phyloP scores from a whole-genome alignment of 768 basidiomycete genomes.

The Lactifluus echinatus region DNA sequence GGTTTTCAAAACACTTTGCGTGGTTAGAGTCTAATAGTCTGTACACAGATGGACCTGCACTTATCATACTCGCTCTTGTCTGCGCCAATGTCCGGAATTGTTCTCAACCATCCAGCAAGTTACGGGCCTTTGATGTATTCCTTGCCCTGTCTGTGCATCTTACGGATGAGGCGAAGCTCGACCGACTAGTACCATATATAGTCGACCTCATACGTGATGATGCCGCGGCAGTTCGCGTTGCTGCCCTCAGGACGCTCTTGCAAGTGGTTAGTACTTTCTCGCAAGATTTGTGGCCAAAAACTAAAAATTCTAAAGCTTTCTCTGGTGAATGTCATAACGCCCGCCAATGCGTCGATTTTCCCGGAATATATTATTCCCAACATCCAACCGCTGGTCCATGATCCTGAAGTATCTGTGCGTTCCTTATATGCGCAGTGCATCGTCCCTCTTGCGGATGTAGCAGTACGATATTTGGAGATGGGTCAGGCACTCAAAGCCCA shows the following conservation, averaged over 20 bases:
- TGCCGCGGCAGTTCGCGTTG: slow-evolving; percentile 69
- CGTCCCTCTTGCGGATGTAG: slow-evolving; percentile 76
- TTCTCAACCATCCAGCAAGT: slow-evolving; percentile 73
- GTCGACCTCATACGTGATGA: slow-evolving; percentile 87
- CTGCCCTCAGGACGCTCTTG: slow-evolving; percentile 67
- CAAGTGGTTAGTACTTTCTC: slow-evolving; percentile 58
- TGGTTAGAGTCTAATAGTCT: background rate
- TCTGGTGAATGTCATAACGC: slow-evolving; percentile 63
- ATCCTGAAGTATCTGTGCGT: slow-evolving; percentile 79
- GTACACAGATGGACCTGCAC: slow-evolving; percentile 69
- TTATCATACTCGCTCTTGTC: slow-evolving; percentile 80
- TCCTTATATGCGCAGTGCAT: slow-evolving; percentile 78
- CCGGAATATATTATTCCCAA: slow-evolving; percentile 96
- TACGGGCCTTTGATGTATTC: slow-evolving; percentile 79
- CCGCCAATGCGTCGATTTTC: slow-evolving; percentile 62
- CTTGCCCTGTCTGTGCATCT: slow-evolving; percentile 72
- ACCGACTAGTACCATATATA: slow-evolving; percentile 87
- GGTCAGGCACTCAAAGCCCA: slow-evolving; percentile 84
- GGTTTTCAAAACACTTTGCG: background rate
- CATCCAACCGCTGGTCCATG: slow-evolving; percentile 70
- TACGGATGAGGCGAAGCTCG: slow-evolving; percentile 91
- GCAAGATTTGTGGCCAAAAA: background rate
- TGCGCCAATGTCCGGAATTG: slow-evolving; percentile 89
- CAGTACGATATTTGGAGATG: slow-evolving; percentile 86
- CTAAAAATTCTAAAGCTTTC: slow-evolving; percentile 31